Evolutionary conservation across 306 rosid genomes (phyloP).

Genomic region (Pterocarpus santalinus): DNA sequence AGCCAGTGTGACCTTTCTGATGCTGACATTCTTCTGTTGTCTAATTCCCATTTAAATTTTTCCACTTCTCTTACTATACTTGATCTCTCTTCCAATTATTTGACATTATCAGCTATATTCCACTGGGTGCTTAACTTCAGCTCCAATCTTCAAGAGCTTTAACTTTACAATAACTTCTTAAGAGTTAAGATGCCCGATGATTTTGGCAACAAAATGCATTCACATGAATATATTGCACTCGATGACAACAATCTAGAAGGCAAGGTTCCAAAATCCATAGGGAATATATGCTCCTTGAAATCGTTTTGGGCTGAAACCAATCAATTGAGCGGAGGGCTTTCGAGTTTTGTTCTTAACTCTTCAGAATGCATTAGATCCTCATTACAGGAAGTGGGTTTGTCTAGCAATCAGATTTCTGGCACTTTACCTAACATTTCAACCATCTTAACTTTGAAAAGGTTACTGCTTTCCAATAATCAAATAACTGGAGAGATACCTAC

Average conservation of each 20-base stretch:
- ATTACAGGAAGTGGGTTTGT: background rate
- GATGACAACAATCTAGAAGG: background rate
- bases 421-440: conserved; percentile 13
- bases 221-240: background rate
- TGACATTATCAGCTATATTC: background rate
- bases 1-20: background rate
- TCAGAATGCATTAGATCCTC: conserved; percentile 27
- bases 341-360: background rate
- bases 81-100: background rate
- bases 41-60: background rate
- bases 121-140: background rate
- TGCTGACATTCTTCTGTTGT: background rate
- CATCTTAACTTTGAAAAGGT: background rate
- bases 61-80: conserved; percentile 15
- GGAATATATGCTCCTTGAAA: conserved; percentile 25
- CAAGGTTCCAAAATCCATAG: conserved; percentile 1
- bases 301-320: fast-evolving
- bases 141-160: background rate
- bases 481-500: background rate
- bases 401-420: background rate
- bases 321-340: background rate
- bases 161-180: background rate
- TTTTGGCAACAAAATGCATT: conserved; percentile 26
- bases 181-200: background rate
- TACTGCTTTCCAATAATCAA: background rate